phyloP scores from a whole-genome alignment of 2,329 filamentous ascomycete species.

The Arachnomyces sp. region DNA sequence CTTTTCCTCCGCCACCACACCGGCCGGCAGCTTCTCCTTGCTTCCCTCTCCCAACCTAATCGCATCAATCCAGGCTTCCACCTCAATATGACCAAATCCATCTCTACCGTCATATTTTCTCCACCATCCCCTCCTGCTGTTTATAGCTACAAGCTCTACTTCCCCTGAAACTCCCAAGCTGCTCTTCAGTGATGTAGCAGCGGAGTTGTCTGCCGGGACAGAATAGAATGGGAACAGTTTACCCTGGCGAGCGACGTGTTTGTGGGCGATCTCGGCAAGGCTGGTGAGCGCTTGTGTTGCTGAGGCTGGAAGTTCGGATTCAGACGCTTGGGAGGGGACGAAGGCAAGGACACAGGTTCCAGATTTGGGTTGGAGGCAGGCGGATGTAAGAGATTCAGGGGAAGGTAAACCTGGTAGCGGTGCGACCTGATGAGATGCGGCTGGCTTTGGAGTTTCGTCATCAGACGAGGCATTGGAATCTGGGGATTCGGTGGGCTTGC shows the following conservation, averaged over 20 bases:
- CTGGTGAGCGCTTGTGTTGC: conserved; percentile 51
- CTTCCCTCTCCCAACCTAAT: conserved; percentile 80
- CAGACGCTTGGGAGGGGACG: conserved; percentile 49
- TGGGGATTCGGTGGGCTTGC: conserved; percentile 48
- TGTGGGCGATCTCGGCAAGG: conserved; percentile 67
- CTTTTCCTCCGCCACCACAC: conserved; percentile 43
- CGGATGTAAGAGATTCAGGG: conserved; percentile 55
- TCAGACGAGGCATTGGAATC: conserved; percentile 41
- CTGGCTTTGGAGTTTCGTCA: conserved; percentile 29
- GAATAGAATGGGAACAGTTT: conserved; percentile 78
- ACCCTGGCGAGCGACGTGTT: conserved; percentile 59
- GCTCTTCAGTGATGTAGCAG: conserved; percentile 48
- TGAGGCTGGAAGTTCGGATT: conserved; percentile 37
- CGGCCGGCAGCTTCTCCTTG: conserved; percentile 66
- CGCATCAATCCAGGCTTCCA: conserved; percentile 85
- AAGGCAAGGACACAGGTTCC: conserved; percentile 77
- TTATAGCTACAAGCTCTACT: conserved; percentile 71
- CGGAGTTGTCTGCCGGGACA: conserved; percentile 57
- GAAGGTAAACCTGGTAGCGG: conserved; percentile 60
- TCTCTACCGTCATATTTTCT: conserved; percentile 57
- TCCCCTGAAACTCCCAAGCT: conserved; percentile 56
- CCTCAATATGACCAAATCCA: conserved; percentile 44
- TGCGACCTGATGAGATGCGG: conserved; percentile 50
- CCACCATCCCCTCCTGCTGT: conserved; percentile 82
- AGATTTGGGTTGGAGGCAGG: conserved; percentile 69